Evolutionary conservation across 1,139 yeast genomes (phyloP), one percentile per base, ranked within the genome.

Genomic region (Lodderomyces metapsilosis): DNA sequence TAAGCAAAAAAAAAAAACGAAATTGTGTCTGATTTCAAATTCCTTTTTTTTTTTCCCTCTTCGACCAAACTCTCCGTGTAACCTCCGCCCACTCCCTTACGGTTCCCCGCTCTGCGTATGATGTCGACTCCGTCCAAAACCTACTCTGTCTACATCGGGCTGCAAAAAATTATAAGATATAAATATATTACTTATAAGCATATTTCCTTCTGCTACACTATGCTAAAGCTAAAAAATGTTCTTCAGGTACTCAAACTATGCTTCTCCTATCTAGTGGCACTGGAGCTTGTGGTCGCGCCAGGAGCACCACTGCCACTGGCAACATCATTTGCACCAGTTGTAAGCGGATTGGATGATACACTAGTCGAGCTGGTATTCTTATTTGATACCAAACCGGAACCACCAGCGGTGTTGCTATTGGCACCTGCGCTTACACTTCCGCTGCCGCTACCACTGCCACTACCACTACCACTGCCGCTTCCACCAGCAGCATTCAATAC

Each of bases 401-500:
- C 16, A 25, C 30, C 30, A 12, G 30, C 30, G 30, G 30, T 12
- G 16, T 25, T 16, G n/a, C 10, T 18, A 23, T 20, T 23, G 5
- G 17, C 21, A 30, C 37, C 21, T 15, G 17, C 23, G 27, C 24
- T 37, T 20, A 33, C 36, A 31, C 25, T 23, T 23, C 21, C 22
- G 11, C 37, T 15, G 7, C 12, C 16, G 9, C 24, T 24, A 2
- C 22, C 30, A 13, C 37, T 15, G 7, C 16, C 16, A 12, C 18
- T 24, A 2, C 22, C 30, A 28, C 16, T 33, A 24, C 33, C 36
- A 35, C 16, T 39, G n/a, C 16, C 34, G 33, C 36, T 32, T n/a
- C 39, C 42, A 13, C 34, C 18, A 11, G 30, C 9, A 11, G 30
- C 30, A 12, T 25, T 25, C 30, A 25, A 25, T 5, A 25, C 30